Base-by-base conservation (phyloP, 2,329 filamentous ascomycete genomes). In the Phyllosticta capitalensis region DNA sequence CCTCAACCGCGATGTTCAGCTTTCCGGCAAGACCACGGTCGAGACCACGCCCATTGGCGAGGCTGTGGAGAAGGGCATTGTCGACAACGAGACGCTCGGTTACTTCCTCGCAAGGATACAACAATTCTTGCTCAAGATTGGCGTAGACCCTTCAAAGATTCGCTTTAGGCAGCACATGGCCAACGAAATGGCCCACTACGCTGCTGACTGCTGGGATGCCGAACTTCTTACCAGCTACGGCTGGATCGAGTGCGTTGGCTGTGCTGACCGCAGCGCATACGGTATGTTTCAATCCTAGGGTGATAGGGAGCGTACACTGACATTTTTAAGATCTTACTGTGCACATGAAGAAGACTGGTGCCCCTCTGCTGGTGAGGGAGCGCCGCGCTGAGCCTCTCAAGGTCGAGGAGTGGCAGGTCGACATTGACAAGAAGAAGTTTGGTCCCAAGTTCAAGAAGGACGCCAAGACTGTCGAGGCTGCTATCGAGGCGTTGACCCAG, bases 161-260 rank as follows among this genome's bases (percentile, higher is more conserved):
- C 88, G 94, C 58, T 97, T 97, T 82, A 85, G 94, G 69, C 94
- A 99, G 76, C 94, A 99, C 77, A 96, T 99, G 92, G 82, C 83
- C 55, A 89, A 89, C 67, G 87, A 90, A 71, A 89, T 89, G 87
- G 87, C 94, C 17, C 94, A 99, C 76, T 99, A 99, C 72, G 94
- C 94, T 53, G 83, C 86, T 59, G 94, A 99, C 78, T 99, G 94
- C 78, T 97, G 94, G 94, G 94, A 99, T 74, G 92, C 91, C 14
- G 92, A 96, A 74, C 79, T 99, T 59, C 80, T 88, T 63, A 97
- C 90, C 61, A 92, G 88, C 63, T 92, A 92, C 69, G 94, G 94
- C 72, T 99, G 94, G 94, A 89, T 97, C 64, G 94, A 99, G 79
- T 97, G 92, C 73, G 92, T 97, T 68, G 94, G 94, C 63, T 97